A percentile compares a stretch with the other conserved stretches of the same genome.
These are phyloP conservation scores for Zygosaccharomyces pseudobailii DNA, from an alignment of 1,139 yeast genomes.

Conservation along the genomic window DNA sequence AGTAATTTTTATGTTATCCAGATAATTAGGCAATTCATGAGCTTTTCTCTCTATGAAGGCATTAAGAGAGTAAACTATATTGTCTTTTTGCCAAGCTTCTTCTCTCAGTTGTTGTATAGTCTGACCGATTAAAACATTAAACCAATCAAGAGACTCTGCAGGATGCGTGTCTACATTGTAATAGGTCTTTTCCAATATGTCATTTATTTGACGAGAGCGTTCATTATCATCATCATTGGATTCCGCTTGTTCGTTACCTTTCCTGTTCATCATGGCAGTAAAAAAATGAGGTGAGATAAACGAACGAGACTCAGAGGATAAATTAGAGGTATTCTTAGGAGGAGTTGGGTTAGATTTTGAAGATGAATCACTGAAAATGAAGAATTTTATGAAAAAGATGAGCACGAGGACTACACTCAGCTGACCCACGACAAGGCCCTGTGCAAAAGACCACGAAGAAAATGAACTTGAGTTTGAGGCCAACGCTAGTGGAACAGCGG, in stretches of 20 bases:
- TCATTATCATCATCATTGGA: conserved; percentile 31
- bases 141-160: conserved; percentile 94
- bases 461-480: conserved; percentile 18
- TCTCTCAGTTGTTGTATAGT: conserved; percentile 78
- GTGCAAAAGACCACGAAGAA: conserved; percentile 60
- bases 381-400: conserved; percentile 73
- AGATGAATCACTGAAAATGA: conserved; percentile 69
- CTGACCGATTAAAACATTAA: conserved; percentile 89
- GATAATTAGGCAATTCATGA: conserved; percentile 61
- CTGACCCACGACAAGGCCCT: conserved; percentile 80
- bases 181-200: conserved; percentile 82
- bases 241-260: conserved; percentile 27
- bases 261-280: conserved; percentile 30
- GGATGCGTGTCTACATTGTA: conserved; percentile 85
- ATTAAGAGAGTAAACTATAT: conserved; percentile 72
- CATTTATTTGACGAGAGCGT: conserved; percentile 32
- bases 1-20: conserved; percentile 73
- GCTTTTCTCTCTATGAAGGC: conserved; percentile 40
- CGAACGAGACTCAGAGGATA: conserved; percentile 17
- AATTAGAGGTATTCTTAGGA: conserved; percentile 21
- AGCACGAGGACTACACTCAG: conserved; percentile 73
- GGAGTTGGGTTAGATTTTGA: conserved; percentile 35
- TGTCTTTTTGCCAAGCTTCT: conserved; percentile 81
- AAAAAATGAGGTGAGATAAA: conserved; percentile 30
- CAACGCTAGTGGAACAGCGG: neutral